phyloP scores from a whole-genome alignment of 768 basidiomycete genomes.

The Termitomyces sp. region DNA sequence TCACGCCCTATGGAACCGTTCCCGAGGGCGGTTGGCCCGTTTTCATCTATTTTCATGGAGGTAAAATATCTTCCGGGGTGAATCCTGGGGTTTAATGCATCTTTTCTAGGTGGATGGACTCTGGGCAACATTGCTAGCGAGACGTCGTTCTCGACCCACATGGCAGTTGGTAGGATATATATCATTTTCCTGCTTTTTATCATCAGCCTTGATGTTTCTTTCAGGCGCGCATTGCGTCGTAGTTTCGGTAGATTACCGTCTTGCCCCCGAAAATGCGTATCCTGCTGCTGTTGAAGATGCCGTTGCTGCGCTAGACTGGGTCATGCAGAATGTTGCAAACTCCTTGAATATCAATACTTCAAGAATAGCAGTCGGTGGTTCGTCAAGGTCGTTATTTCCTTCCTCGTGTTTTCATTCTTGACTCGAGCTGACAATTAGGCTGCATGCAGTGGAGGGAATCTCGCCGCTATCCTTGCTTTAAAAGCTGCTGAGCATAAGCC shows the following conservation, averaged over 20 bases:
- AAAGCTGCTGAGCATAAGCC: slow-evolving; percentile 48
- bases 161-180: slow-evolving; percentile 44
- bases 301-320: slow-evolving; percentile 62
- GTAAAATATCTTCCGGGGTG: slow-evolving; percentile 24
- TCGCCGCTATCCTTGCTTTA: slow-evolving; percentile 61
- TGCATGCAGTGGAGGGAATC: slow-evolving; percentile 55
- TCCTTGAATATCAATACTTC: slow-evolving; percentile 43
- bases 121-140: slow-evolving; percentile 60
- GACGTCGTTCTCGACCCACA: slow-evolving; percentile 55
- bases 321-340: slow-evolving; percentile 39
- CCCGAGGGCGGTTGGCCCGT: slow-evolving; percentile 64
- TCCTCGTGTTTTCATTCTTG: background rate
- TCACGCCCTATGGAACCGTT: slow-evolving; percentile 49
- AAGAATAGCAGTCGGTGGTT: slow-evolving; percentile 68
- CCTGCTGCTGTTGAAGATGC: slow-evolving; percentile 71
- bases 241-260: slow-evolving; percentile 64
- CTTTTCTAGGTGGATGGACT: slow-evolving; percentile 64
- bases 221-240: slow-evolving; percentile 58
- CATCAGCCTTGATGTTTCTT: background rate
- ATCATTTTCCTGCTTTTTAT: background rate
- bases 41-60: slow-evolving; percentile 73
- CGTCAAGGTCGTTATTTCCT: slow-evolving; percentile 47
- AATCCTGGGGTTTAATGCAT: too few species aligned
- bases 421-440: background rate
- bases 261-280: slow-evolving; percentile 67